phyloP scores from a whole-genome alignment of 2,329 filamentous ascomycete species.

The Alternaria viburni region DNA sequence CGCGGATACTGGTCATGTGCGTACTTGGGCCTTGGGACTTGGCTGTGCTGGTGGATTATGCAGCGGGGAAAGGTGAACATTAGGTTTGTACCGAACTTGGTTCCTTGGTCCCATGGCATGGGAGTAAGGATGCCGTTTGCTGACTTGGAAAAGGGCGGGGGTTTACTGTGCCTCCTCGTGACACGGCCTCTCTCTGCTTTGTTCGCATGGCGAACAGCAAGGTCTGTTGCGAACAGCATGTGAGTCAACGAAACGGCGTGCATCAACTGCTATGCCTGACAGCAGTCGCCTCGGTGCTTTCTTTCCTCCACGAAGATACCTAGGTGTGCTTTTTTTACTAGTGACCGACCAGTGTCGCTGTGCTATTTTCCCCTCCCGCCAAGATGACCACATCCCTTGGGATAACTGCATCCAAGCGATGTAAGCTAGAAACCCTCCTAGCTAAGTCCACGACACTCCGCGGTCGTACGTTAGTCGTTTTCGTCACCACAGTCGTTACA shows the following conservation, averaged over 20 bases:
- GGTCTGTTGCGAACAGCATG: background rate
- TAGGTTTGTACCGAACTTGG: background rate
- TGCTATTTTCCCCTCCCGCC: background rate
- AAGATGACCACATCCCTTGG: background rate
- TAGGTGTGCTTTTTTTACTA: background rate
- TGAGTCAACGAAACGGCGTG: background rate
- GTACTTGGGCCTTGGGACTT: background rate
- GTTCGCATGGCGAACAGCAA: background rate
- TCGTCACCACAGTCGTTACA: background rate
- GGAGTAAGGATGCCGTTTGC: background rate
- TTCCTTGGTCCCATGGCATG: too few species aligned
- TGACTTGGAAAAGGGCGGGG: background rate
- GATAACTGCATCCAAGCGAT: fast-evolving
- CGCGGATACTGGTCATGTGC: background rate
- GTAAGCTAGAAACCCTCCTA: background rate
- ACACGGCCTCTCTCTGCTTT: background rate
- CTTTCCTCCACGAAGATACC: background rate
- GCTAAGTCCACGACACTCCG: background rate
- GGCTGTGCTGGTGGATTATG: background rate
- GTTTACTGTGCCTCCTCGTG: background rate
- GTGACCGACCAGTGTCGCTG: background rate
- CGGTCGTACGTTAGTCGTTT: background rate
- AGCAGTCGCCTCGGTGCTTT: background rate
- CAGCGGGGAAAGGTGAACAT: background rate
- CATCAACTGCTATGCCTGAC: too few species aligned